A percentile compares a stretch with the other conserved stretches of the same genome.
These are phyloP conservation scores for Ophiostoma sp. DNA, from an alignment of 2,329 filamentous ascomycete species.

Conservation along the genomic window DNA sequence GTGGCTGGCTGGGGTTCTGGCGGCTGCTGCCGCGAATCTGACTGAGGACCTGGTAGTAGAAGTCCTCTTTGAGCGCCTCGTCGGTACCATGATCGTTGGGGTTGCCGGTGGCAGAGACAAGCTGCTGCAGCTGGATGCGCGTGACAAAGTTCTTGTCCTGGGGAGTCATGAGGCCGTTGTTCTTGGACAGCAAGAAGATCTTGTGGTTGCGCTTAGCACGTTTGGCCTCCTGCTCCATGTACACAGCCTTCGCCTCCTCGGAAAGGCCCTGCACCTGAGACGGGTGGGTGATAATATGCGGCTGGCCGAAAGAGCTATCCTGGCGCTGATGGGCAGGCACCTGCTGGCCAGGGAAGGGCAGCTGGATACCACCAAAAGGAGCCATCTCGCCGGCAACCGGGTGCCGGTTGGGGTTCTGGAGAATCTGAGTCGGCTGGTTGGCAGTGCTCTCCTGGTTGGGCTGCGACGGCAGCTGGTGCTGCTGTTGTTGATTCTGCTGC, in stretches of 20 bases:
- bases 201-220: slow-evolving; percentile 97
- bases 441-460: slow-evolving; percentile 42
- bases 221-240: slow-evolving; percentile 85
- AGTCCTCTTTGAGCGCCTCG: slow-evolving; percentile 80
- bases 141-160: slow-evolving; percentile 99
- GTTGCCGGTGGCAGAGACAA: slow-evolving; percentile 87
- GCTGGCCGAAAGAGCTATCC: slow-evolving; percentile 54
- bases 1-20: slow-evolving; percentile 85
- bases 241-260: slow-evolving; percentile 77
- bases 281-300: slow-evolving; percentile 53
- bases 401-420: slow-evolving; percentile 71
- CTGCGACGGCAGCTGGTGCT: slow-evolving; percentile 27
- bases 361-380: slow-evolving; percentile 33
- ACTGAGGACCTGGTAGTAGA: slow-evolving; percentile 97
- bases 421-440: slow-evolving; percentile 63
- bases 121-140: slow-evolving; percentile 91
- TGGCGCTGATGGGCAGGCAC: slow-evolving; percentile 36
- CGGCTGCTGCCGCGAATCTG: slow-evolving; percentile 87
- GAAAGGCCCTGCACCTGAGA: slow-evolving; percentile 71
- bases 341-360: slow-evolving; percentile 31
- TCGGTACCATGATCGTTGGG: slow-evolving; percentile 75
- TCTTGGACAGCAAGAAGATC: slow-evolving; percentile 86
- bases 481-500: slow-evolving; percentile 26
- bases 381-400: slow-evolving; percentile 43
- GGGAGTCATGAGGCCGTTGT: slow-evolving; percentile 96